phyloP scores from a whole-genome alignment of 1,284 basidiomycete species.

The Cutaneotrichosporon sp. region DNA sequence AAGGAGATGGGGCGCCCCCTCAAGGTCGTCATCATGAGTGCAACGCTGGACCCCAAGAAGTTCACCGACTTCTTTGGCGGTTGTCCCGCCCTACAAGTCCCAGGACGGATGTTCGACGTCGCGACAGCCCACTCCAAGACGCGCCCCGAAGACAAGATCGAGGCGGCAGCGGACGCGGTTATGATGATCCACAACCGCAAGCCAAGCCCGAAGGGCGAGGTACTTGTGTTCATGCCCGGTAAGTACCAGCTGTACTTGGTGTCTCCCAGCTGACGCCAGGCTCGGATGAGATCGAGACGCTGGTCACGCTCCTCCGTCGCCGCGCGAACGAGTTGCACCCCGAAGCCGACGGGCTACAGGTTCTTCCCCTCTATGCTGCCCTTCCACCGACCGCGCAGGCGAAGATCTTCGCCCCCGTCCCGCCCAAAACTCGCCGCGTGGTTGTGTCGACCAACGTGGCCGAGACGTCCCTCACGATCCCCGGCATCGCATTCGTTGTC shows the following conservation, averaged over 20 bases:
- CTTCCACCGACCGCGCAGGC: slow-evolving; percentile 76
- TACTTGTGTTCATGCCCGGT: slow-evolving; percentile 87
- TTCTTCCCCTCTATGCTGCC: slow-evolving; percentile 81
- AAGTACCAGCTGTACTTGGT: not conserved
- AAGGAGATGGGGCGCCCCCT: slow-evolving; percentile 60
- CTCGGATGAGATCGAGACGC: slow-evolving; percentile 93
- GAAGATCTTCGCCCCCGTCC: slow-evolving; percentile 72
- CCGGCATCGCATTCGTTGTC: slow-evolving; percentile 91
- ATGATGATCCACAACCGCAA: slow-evolving; percentile 84
- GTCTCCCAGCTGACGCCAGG: slow-evolving; percentile 49
- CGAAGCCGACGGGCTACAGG: slow-evolving; percentile 63
- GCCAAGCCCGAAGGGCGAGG: slow-evolving; percentile 69
- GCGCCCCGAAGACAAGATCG: slow-evolving; percentile 81
- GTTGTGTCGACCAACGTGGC: slow-evolving; percentile 95
- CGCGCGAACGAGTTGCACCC: slow-evolving; percentile 67
- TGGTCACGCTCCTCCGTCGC: slow-evolving; percentile 69
- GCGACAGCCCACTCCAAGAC: slow-evolving; percentile 71
- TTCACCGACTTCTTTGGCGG: slow-evolving; percentile 85
- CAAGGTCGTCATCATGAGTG: slow-evolving; percentile 96
- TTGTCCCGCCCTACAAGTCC: slow-evolving; percentile 83
- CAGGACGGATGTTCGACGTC: slow-evolving; percentile 93
- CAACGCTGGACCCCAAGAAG: slow-evolving; percentile 91
- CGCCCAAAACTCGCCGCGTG: slow-evolving; percentile 76
- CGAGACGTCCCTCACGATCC: slow-evolving; percentile 98
- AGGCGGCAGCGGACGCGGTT: slow-evolving; percentile 84